These are phyloP conservation scores for Sporothrix brasiliensis DNA, from an alignment of 2,329 filamentous ascomycete species.

Conservation along the genomic window DNA sequence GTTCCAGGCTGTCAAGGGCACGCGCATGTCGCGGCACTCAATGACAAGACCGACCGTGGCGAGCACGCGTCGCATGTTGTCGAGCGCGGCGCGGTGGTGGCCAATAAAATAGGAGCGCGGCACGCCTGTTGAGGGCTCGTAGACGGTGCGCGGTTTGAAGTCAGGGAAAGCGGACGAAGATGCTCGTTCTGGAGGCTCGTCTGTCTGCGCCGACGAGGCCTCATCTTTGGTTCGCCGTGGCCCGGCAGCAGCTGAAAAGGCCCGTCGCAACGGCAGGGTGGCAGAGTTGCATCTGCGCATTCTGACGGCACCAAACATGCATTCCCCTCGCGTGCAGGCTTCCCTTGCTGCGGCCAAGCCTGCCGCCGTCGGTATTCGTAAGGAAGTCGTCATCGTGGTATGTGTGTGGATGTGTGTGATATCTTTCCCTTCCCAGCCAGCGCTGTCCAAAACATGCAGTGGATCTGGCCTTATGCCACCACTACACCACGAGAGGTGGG, in stretches of 20 bases:
- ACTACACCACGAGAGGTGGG: neutral
- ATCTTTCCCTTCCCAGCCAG: neutral
- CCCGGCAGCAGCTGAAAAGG: neutral
- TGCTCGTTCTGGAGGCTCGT: neutral
- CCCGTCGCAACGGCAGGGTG: neutral
- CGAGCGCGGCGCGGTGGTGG: conserved; percentile 81
- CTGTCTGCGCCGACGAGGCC: too few relatives aligned
- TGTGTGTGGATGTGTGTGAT: neutral
- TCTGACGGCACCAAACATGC: neutral
- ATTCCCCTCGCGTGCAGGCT: neutral
- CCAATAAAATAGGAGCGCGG: conserved; percentile 92
- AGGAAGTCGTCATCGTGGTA: neutral
- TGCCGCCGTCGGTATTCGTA: conserved; percentile 1
- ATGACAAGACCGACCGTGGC: conserved; percentile 83
- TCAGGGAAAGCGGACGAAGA: neutral
- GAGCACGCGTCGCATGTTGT: conserved; percentile 79
- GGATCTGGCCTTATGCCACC: neutral
- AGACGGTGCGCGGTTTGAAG: conserved; percentile 76
- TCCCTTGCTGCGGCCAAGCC: neutral
- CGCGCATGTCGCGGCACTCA: conserved; percentile 91
- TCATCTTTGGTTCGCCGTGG: neutral
- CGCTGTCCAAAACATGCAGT: neutral
- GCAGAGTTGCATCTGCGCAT: neutral
- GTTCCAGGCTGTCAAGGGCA: conserved; percentile 87
- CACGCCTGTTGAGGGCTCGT: conserved; percentile 72